A percentile compares a stretch with the other conserved stretches of the same genome.
Conservation (phyloP, 495 filamentous ascomycete genomes). For the Aspergillus nidulans region DNA sequence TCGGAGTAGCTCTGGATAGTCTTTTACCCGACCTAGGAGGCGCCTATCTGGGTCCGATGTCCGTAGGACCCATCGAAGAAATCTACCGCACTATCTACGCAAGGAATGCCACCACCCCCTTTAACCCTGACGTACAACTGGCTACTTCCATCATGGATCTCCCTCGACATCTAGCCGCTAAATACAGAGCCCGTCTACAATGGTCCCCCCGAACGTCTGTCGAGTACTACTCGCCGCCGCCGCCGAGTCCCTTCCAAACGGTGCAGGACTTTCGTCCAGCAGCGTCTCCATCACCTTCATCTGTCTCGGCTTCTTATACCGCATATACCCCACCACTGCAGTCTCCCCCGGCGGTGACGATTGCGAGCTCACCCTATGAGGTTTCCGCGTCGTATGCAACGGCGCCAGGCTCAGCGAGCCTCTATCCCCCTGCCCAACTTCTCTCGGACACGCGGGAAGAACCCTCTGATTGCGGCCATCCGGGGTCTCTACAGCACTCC, state of each 20-base stretch:
- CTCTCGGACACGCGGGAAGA: constrained; percentile 35
- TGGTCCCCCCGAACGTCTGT: constrained; percentile 40
- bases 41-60: constrained; percentile 76
- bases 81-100: constrained; percentile 55
- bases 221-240: constrained; percentile 35
- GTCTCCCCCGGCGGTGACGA: constrained; percentile 36
- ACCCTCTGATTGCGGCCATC: constrained; percentile 28
- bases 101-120: constrained; percentile 32
- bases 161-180: constrained; percentile 32
- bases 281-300: constrained; percentile 36
- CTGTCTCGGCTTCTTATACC: constrained; percentile 35
- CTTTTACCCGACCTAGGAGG: constrained; percentile 88
- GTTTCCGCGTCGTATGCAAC: constrained; percentile 31
- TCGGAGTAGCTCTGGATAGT: constrained; percentile 80
- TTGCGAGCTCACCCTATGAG: constrained; percentile 36
- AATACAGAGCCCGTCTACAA: constrained; percentile 32
- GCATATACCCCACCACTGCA: constrained; percentile 42
- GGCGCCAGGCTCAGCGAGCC: constrained; percentile 25
- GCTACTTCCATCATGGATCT: constrained; percentile 36
- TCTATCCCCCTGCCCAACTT: constrained; percentile 36
- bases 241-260: constrained; percentile 36
- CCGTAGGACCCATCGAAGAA: constrained; percentile 70
- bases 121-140: constrained; percentile 32
- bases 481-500: constrained; percentile 26
- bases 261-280: constrained; percentile 33